Conservation (phyloP, 2,329 filamentous ascomycete species). For the Epicoccum nigrum region DNA sequence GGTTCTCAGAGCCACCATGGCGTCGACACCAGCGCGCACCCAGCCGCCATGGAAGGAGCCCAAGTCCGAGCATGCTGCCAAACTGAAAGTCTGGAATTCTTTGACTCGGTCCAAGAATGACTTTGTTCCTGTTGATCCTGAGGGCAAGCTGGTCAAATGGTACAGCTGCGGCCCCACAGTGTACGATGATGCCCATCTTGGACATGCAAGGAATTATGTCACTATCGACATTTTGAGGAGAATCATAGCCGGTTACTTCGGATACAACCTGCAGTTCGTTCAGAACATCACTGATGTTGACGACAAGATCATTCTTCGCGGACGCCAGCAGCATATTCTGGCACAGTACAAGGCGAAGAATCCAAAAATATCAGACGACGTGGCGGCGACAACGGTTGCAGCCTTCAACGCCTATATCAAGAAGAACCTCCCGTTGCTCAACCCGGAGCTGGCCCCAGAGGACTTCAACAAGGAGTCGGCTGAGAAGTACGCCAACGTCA, state of each 20-base stretch:
- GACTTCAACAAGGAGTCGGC: conserved; percentile 56
- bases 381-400: conserved; percentile 56
- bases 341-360: conserved; percentile 67
- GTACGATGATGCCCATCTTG: conserved; percentile 81
- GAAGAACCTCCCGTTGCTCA: conserved; percentile 68
- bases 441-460: conserved; percentile 52
- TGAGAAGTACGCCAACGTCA: conserved; percentile 60
- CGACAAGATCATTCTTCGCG: conserved; percentile 66
- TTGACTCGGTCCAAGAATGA: conserved; percentile 75
- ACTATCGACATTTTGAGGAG: conserved; percentile 86
- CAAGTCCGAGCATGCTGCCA: conserved; percentile 53
- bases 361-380: conserved; percentile 51
- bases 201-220: conserved; percentile 89
- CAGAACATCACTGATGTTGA: conserved; percentile 82
- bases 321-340: conserved; percentile 80
- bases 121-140: conserved; percentile 74
- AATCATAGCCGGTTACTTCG: conserved; percentile 82
- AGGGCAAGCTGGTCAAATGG: conserved; percentile 75
- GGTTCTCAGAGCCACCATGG: conserved; percentile 34
- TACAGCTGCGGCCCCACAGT: conserved; percentile 90
- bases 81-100: conserved; percentile 79
- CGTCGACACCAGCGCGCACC: conserved; percentile 42
- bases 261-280: conserved; percentile 81
- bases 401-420: conserved; percentile 65
- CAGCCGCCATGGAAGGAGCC: conserved; percentile 50